Percentiles rank a stretch among this genome's conserved stretches.
Conservation (phyloP, 1,139 yeast species). For the Insectozyma bohioensis region DNA sequence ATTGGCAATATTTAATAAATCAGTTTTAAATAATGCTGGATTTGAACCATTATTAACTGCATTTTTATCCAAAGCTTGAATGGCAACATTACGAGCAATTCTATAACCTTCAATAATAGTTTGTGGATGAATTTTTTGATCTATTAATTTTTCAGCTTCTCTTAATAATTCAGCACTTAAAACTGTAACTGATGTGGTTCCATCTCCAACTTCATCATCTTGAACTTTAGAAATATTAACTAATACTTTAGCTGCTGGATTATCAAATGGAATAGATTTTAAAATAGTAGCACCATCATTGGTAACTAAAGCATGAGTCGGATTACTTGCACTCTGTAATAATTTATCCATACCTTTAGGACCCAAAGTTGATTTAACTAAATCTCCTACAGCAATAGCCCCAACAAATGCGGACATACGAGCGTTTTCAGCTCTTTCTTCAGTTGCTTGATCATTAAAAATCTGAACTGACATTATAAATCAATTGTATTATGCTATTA, state of each 20-base stretch:
- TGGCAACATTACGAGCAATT: conserved; percentile 81
- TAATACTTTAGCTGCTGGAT: conserved; percentile 97
- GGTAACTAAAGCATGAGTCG: conserved; percentile 73
- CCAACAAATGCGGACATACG: conserved; percentile 97
- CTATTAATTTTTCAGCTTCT: conserved; percentile 93
- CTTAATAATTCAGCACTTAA: conserved; percentile 86
- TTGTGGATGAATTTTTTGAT: conserved; percentile 94
- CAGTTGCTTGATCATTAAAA: conserved; percentile 96
- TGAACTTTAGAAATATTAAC: conserved; percentile 96
- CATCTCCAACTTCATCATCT: conserved; percentile 99
- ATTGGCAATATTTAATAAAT: conserved; percentile 81
- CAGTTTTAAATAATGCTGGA: conserved; percentile 66
- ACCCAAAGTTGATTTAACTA: conserved; percentile 93
- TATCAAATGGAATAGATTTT: conserved; percentile 91
- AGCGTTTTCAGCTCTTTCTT: conserved; percentile 97
- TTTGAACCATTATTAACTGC: conserved; percentile 76
- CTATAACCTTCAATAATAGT: conserved; percentile 95
- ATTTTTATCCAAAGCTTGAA: conserved; percentile 71
- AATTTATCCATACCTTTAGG: conserved; percentile 99
- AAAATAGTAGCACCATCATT: conserved; percentile 98
- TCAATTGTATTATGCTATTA: neutral
- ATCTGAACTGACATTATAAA: conserved; percentile 72
- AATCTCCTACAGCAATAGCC: conserved; percentile 97
- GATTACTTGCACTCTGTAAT: conserved; percentile 82
- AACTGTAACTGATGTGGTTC: conserved; percentile 98